Evolutionary conservation across 2,329 filamentous ascomycete genomes (phyloP).

Genomic region (Colletotrichum trifolii): DNA sequence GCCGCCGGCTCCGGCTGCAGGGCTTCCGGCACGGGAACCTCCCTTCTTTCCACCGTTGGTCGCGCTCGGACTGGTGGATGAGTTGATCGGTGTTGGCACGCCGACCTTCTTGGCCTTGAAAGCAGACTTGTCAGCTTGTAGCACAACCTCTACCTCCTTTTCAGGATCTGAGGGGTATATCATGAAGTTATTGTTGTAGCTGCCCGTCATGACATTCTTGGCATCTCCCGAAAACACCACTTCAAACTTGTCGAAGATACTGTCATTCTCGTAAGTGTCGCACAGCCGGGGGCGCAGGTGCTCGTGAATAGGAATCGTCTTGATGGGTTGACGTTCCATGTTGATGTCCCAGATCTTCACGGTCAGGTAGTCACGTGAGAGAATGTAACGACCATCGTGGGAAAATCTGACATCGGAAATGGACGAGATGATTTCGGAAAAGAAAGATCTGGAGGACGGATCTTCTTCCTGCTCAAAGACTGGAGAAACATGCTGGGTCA

Average conservation of each 20-base stretch:
- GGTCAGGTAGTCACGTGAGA: constrained; percentile 96
- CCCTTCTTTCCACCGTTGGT: constrained; percentile 85
- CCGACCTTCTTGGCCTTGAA: constrained; percentile 99
- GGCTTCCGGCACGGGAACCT: constrained; percentile 87
- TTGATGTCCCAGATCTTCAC: constrained; percentile 99
- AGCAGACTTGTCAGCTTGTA: constrained; percentile 97
- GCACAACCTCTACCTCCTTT: constrained; percentile 95
- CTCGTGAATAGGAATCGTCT: constrained; percentile 99
- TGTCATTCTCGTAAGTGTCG: constrained; percentile 99
- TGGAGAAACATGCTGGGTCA: constrained; percentile 49
- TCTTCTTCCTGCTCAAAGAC: constrained; percentile 99
- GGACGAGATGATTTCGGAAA: constrained; percentile 99
- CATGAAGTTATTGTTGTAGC: constrained; percentile 99
- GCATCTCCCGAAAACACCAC: constrained; percentile 98
- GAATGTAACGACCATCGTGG: constrained; percentile 93
- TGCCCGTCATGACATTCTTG: constrained; percentile 99
- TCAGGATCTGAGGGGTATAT: constrained; percentile 97
- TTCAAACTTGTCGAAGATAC: constrained; percentile 99
- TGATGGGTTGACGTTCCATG: constrained; percentile 97
- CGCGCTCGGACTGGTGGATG: constrained; percentile 76
- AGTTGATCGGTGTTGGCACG: constrained; percentile 95
- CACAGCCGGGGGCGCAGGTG: constrained; percentile 93
- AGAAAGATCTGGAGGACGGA: constrained; percentile 95
- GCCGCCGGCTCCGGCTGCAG: constrained; percentile 70
- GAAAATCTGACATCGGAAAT: constrained; percentile 99